Conservation (phyloP, 1,284 basidiomycete species). For the Wolfiporia cocos region DNA sequence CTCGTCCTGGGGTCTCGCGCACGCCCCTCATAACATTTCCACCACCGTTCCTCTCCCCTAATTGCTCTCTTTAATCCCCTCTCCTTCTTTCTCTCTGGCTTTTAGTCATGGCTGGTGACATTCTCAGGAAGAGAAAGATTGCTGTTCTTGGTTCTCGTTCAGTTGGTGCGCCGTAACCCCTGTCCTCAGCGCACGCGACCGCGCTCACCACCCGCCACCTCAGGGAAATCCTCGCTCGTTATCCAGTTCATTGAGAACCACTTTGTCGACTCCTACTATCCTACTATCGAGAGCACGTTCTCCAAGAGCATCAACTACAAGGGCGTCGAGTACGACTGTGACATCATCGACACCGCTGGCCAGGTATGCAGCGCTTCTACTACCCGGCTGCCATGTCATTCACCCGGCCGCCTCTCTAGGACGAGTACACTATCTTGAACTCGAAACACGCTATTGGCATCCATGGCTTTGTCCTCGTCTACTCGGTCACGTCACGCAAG, state of each 20-base stretch:
- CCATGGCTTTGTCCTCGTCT: slow-evolving; percentile 88
- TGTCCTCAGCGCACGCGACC: slow-evolving; percentile 1
- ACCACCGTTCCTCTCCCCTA: neutral
- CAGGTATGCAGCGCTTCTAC: slow-evolving; percentile 47
- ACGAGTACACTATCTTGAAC: slow-evolving; percentile 82
- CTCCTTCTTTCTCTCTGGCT: slow-evolving; percentile 10
- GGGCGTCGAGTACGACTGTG: slow-evolving; percentile 86
- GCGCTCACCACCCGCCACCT: slow-evolving; percentile 7
- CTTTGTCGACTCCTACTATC: slow-evolving; percentile 83
- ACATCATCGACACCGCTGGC: slow-evolving; percentile 98
- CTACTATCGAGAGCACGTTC: slow-evolving; percentile 91
- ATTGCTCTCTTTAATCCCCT: slow-evolving; percentile 13
- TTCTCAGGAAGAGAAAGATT: slow-evolving; percentile 78
- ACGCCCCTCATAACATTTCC: slow-evolving; percentile 1
- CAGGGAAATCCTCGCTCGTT: slow-evolving; percentile 79
- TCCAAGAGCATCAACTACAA: slow-evolving; percentile 82
- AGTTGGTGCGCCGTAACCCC: slow-evolving; percentile 52
- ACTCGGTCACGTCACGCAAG: slow-evolving; percentile 87
- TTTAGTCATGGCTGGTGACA: slow-evolving; percentile 44
- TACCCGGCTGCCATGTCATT: slow-evolving; percentile 3
- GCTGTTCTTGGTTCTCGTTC: slow-evolving; percentile 77
- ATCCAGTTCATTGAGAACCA: slow-evolving; percentile 67
- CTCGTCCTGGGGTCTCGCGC: slow-evolving; percentile 5
- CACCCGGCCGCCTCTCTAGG: slow-evolving; percentile 35
- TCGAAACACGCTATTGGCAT: slow-evolving; percentile 81